Evolutionary conservation across 495 filamentous ascomycete genomes (phyloP), one percentile per base, ranked within the genome.

Genomic region (Gamarada debralockiae): DNA sequence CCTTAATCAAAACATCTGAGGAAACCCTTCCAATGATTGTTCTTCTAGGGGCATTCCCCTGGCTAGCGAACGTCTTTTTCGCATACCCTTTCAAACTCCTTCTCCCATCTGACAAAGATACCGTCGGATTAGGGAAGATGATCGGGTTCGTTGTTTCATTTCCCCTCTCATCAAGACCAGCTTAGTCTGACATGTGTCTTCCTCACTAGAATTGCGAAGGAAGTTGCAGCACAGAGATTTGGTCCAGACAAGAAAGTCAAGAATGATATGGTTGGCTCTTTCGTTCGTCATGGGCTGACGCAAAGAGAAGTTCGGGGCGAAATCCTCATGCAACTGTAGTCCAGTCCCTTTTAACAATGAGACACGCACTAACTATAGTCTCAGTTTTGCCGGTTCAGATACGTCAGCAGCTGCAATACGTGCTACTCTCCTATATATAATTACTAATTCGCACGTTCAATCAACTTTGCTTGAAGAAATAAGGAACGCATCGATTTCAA

Each of bases 321-420:
- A 50, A 68, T 64, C 9, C 50, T 73, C 12, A 61, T 69, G n/a
- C 69, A 73, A 52, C 68, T 76, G 49, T 57, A 36, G n/a, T 39
- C 2, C 14, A 17, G 4, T 15, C 24, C 50, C 18, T 10, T 20
- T 34, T 24, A 39, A 15, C 5, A 21, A 6, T 20, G 12, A 53
- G n/a, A 37, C 9, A 18, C 24, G 3, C 13, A 17, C 20, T 42
- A 20, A 43, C 42, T 9, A 1, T n/a, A n/a, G n/a, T 14, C 21
- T 23, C 12, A 55, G 64, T 17, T n/a, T 82, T 2, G 83, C 82
- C 0, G 83, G 81, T 5, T 76, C 77, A 9, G 84, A 87, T 52
- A 84, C 81, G 1, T 84, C 81, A 0, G 80, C 80, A 1, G 78
- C 76, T 1, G 71, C 76, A n/a, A 76, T 87, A 62, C 74, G 77